Percentiles rank a stretch among this genome's conserved stretches.
phyloP scores from a whole-genome alignment of 192 early-diverging fungal genomes.

The Coemansia guatemalensis region DNA sequence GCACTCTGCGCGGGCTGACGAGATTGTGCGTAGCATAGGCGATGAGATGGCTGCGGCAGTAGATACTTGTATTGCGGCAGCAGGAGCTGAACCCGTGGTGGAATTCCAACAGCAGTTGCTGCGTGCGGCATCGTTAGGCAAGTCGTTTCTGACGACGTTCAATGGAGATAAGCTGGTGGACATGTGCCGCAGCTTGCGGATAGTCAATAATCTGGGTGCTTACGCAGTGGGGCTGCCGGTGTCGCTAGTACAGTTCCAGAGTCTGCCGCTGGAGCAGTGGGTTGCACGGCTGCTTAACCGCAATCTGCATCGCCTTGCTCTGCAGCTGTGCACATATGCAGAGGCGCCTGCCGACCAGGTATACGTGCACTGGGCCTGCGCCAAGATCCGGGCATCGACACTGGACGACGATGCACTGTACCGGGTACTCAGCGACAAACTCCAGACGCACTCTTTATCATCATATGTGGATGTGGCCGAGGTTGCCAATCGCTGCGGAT shows the following conservation, averaged over 20 bases:
- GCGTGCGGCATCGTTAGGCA: constrained; percentile 91
- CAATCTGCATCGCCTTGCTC: constrained; percentile 81
- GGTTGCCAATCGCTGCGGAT: constrained; percentile 82
- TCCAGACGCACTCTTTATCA: constrained; percentile 50
- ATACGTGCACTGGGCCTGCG: constrained; percentile 95
- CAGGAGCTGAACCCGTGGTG: constrained; percentile 80
- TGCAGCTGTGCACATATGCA: constrained; percentile 81
- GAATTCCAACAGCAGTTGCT: constrained; percentile 75
- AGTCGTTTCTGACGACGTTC: constrained; percentile 85
- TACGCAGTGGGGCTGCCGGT: constrained; percentile 88
- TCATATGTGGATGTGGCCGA: constrained; percentile 93
- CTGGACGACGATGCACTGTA: constrained; percentile 89
- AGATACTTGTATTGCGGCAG: constrained; percentile 88
- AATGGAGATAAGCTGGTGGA: constrained; percentile 84
- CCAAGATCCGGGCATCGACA: constrained; percentile 77
- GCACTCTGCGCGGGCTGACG: constrained; percentile 82
- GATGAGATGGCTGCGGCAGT: constrained; percentile 82
- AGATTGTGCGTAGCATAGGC: constrained; percentile 88
- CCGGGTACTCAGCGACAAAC: constrained; percentile 74
- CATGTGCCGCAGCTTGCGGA: constrained; percentile 81
- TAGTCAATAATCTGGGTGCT: constrained; percentile 86
- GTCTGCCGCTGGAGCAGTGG: constrained; percentile 76
- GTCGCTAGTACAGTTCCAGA: constrained; percentile 74
- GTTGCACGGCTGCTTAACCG: constrained; percentile 82
- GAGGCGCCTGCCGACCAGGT: constrained; percentile 77